These are phyloP conservation scores for Erythrobasidium yunnanense DNA, from an alignment of 768 basidiomycete genomes.

Conservation along the genomic window DNA sequence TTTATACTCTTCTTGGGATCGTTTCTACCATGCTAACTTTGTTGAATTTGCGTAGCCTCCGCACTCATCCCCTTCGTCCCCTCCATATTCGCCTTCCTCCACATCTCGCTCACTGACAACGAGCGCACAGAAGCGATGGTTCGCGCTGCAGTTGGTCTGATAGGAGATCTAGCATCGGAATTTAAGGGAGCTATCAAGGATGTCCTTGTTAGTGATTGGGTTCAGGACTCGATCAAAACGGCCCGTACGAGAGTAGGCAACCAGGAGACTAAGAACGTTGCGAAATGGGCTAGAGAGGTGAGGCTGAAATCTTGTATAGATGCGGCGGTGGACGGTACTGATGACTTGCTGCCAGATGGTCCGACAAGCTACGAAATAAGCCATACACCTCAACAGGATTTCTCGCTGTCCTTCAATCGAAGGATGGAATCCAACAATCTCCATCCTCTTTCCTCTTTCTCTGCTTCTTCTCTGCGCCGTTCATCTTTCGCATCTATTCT, in stretches of 20 bases:
- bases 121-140: constrained; percentile 69
- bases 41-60: constrained; percentile 45
- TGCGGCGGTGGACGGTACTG: no score
- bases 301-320: constrained; percentile 19
- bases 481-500: no score
- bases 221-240: constrained; percentile 59
- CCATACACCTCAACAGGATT: background rate
- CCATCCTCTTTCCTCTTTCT: no score
- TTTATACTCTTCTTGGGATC: background rate
- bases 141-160: constrained; percentile 65
- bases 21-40: constrained; percentile 22
- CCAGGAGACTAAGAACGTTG: constrained; percentile 69
- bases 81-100: constrained; percentile 62
- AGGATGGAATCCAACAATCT: no score
- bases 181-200: constrained; percentile 76
- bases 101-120: constrained; percentile 66
- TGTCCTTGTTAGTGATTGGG: constrained; percentile 65
- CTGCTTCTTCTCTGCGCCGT: no score
- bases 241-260: constrained; percentile 56
- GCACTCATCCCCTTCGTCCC: constrained; percentile 61
- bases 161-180: constrained; percentile 84
- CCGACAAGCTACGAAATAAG: background rate
- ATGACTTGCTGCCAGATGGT: no score
- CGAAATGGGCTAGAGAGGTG: constrained; percentile 90
- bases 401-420: no score